These are phyloP conservation scores for Kodamaea fukazawae DNA, from an alignment of 805 yeast species.

Conservation along the genomic window DNA sequence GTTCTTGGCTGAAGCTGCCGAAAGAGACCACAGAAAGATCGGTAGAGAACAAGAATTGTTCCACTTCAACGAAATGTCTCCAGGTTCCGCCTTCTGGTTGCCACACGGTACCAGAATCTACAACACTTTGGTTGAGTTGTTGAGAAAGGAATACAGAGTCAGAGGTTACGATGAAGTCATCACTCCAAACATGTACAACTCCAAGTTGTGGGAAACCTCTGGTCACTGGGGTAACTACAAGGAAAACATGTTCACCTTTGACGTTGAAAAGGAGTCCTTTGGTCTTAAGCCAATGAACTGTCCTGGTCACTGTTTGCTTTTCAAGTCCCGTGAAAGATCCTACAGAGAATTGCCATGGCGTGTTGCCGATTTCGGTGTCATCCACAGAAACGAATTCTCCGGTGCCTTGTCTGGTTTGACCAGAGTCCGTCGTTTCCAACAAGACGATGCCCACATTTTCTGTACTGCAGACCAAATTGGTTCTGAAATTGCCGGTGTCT, in stretches of 20 bases:
- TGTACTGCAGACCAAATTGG: conserved; percentile 91
- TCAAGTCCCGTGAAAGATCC: conserved; percentile 89
- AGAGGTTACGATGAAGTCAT: conserved; percentile 98
- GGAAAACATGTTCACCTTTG: conserved; percentile 96
- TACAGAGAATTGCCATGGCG: conserved; percentile 98
- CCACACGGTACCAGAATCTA: conserved; percentile 99
- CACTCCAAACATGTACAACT: conserved; percentile 97
- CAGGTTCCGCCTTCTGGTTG: conserved; percentile 98
- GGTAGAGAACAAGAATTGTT: conserved; percentile 96
- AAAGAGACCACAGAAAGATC: conserved; percentile 93
- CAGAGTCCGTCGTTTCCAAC: conserved; percentile 98
- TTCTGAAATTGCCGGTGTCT: conserved; percentile 74
- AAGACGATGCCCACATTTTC: conserved; percentile 98
- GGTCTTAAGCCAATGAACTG: conserved; percentile 95
- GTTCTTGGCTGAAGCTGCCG: conserved; percentile 92
- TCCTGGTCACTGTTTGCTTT: conserved; percentile 91
- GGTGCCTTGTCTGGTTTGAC: conserved; percentile 92
- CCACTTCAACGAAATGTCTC: conserved; percentile 93
- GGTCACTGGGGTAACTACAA: conserved; percentile 99
- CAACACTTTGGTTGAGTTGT: conserved; percentile 75
- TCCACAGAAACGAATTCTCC: conserved; percentile 93
- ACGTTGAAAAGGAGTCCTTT: conserved; percentile 91
- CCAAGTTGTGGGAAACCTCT: conserved; percentile 97
- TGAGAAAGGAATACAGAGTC: conserved; percentile 81
- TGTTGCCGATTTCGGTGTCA: conserved; percentile 96